A percentile compares a stretch with the other conserved stretches of the same genome.
phyloP scores from a whole-genome alignment of 306 rosid species.

The Ceratonia siliqua region DNA sequence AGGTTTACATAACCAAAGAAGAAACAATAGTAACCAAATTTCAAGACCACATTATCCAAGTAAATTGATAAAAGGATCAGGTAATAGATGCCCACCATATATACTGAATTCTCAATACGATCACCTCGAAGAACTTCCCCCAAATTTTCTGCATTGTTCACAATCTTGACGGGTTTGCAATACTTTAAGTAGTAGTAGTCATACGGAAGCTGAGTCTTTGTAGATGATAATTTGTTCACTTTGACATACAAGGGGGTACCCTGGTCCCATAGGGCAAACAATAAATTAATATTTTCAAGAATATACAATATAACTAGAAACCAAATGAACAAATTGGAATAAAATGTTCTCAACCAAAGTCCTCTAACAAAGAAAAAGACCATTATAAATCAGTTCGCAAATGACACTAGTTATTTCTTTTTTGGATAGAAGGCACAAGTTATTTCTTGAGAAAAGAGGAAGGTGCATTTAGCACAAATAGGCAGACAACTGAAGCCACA shows the following conservation, averaged over 20 bases:
- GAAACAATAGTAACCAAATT: neutral
- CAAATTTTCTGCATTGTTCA: slow-evolving; percentile 69
- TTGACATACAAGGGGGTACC: slow-evolving; percentile 52
- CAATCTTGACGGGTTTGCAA: slow-evolving; percentile 54
- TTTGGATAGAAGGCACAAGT: too few relatives aligned
- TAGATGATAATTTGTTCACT: slow-evolving; percentile 77
- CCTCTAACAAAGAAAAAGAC: neutral
- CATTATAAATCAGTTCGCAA: neutral
- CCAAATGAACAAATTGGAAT: neutral
- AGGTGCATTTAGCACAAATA: neutral
- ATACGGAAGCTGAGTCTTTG: slow-evolving; percentile 79
- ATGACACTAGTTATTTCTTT: neutral
- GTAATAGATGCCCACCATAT: slow-evolving; percentile 47
- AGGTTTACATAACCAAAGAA: slow-evolving; percentile 9
- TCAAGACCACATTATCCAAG: neutral
- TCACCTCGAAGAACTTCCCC: slow-evolving; percentile 85
- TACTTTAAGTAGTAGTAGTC: slow-evolving; percentile 66
- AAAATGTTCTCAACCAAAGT: neutral
- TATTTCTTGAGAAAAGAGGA: neutral
- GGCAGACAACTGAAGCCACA: neutral
- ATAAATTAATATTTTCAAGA: slow-evolving; percentile 10
- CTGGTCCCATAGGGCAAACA: slow-evolving; percentile 32
- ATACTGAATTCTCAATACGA: slow-evolving; percentile 71
- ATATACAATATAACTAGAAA: neutral
- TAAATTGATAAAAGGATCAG: neutral